phyloP scores from a whole-genome alignment of 441 rosid genomes.

The Jatropha multifida region DNA sequence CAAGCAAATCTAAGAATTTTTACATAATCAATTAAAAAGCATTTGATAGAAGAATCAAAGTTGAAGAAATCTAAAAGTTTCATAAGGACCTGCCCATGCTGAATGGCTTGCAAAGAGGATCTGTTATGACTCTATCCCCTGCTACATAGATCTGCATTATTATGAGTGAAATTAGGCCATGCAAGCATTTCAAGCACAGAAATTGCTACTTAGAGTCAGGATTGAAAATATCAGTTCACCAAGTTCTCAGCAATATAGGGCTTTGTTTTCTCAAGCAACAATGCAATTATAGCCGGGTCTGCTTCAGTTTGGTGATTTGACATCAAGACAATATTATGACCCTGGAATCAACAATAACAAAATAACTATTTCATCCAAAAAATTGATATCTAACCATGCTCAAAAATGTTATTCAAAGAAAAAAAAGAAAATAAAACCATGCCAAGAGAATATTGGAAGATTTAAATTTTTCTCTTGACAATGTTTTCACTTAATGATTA shows the following conservation, averaged over 20 bases:
- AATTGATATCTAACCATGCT: background rate
- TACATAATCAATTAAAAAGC: slow-evolving; percentile 20
- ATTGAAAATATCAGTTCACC: slow-evolving; percentile 44
- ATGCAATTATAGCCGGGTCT: slow-evolving; percentile 91
- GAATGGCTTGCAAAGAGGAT: slow-evolving; percentile 98
- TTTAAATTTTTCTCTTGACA: background rate
- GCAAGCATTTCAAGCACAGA: slow-evolving; percentile 25
- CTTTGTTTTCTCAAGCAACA: slow-evolving; percentile 77
- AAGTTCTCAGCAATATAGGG: slow-evolving; percentile 67
- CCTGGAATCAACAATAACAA: slow-evolving; percentile 51
- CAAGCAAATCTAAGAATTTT: slow-evolving; percentile 20
- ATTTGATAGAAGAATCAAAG: slow-evolving; percentile 25
- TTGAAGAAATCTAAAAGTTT: slow-evolving; percentile 22
- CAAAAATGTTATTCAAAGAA: background rate
- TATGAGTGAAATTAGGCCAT: slow-evolving; percentile 26
- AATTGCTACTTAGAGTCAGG: slow-evolving; percentile 19
- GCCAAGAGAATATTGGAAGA: background rate
- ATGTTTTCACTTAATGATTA: too few species aligned
- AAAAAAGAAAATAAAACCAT: too few species aligned
- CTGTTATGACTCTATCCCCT: slow-evolving; percentile 95
- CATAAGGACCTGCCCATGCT: slow-evolving; percentile 90
- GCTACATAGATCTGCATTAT: slow-evolving; percentile 78
- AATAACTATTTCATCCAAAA: slow-evolving; percentile 9
- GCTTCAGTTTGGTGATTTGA: slow-evolving; percentile 99
- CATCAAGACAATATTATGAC: slow-evolving; percentile 80